Conservation (phyloP, 1,139 yeast species). For the Hemisphaericaspora xylanilytica region DNA sequence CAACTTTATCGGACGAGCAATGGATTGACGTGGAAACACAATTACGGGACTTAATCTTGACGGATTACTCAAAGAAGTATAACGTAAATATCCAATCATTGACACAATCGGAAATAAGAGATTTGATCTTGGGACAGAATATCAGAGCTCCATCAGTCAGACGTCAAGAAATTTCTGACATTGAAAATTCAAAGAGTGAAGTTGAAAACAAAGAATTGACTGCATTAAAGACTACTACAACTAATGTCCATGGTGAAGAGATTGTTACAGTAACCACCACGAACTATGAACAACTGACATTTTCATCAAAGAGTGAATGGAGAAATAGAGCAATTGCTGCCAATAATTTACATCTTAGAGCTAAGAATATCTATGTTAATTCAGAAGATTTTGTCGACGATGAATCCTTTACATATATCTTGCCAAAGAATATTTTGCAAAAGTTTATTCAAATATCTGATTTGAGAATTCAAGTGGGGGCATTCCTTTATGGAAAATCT, state of each 20-base stretch:
- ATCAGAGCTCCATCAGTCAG: constrained; percentile 85
- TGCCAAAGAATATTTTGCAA: constrained; percentile 79
- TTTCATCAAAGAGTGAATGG: constrained; percentile 90
- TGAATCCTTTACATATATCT: constrained; percentile 57
- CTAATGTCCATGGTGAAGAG: constrained; percentile 94
- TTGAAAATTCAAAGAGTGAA: constrained; percentile 47
- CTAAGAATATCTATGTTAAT: constrained; percentile 70
- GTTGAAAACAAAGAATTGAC: constrained; percentile 49
- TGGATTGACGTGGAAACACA: constrained; percentile 91
- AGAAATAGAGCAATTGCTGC: constrained; percentile 82
- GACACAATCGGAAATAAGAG: constrained; percentile 92
- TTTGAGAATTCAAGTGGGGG: constrained; percentile 79
- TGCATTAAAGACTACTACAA: constrained; percentile 80
- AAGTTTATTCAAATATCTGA: constrained; percentile 83
- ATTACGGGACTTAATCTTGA: constrained; percentile 80
- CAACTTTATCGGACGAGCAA: constrained; percentile 79
- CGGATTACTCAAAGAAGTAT: constrained; percentile 82
- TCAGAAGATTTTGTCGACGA: constrained; percentile 55
- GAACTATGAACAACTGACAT: constrained; percentile 79
- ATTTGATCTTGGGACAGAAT: constrained; percentile 91
- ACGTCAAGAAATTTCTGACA: constrained; percentile 73
- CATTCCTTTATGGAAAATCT: constrained; percentile 71
- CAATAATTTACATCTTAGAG: constrained; percentile 66
- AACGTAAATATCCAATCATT: constrained; percentile 82
- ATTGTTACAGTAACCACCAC: constrained; percentile 92